These are phyloP conservation scores for Linnemannia exigua DNA, from an alignment of 192 early-diverging fungal genomes.

Conservation along the genomic window DNA sequence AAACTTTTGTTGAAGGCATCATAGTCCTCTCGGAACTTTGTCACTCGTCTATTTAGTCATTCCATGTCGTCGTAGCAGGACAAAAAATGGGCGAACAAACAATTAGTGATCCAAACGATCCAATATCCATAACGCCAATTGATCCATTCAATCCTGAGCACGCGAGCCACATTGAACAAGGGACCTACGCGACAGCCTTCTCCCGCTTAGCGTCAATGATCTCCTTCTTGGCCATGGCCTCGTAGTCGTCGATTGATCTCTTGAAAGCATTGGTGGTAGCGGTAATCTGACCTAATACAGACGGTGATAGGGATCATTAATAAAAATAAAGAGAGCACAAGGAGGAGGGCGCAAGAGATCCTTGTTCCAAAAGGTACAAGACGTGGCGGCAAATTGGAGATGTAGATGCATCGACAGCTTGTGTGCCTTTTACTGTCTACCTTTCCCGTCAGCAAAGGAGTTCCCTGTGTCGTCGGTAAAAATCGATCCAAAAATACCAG, in stretches of 20 bases:
- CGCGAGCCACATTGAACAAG: not conserved
- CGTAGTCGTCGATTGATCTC: conserved; percentile 72
- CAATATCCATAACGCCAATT: not conserved
- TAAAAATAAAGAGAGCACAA: not conserved
- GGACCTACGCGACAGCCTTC: conserved; percentile 63
- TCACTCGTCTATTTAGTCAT: conserved; percentile 58
- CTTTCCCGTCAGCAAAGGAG: too few species aligned
- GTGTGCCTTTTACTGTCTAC: not conserved
- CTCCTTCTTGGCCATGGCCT: conserved; percentile 67
- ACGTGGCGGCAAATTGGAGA: not conserved
- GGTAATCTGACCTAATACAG: conserved; percentile 66
- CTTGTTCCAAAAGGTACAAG: not conserved
- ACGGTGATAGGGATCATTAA: not conserved
- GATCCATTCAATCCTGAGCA: not conserved
- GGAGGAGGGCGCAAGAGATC: too few species aligned
- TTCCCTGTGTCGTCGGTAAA: not conserved
- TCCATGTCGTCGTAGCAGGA: not conserved
- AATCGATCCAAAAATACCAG: not conserved
- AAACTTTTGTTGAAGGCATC: conserved; percentile 61
- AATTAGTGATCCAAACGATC: not conserved
- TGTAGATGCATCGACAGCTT: not conserved
- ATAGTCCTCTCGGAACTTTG: conserved; percentile 66
- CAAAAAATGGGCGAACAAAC: not conserved
- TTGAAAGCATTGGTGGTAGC: conserved; percentile 64
- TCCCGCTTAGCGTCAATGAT: conserved; percentile 69